phyloP scores from a whole-genome alignment of 306 rosid genomes.

The Astragalus membranaceus region DNA sequence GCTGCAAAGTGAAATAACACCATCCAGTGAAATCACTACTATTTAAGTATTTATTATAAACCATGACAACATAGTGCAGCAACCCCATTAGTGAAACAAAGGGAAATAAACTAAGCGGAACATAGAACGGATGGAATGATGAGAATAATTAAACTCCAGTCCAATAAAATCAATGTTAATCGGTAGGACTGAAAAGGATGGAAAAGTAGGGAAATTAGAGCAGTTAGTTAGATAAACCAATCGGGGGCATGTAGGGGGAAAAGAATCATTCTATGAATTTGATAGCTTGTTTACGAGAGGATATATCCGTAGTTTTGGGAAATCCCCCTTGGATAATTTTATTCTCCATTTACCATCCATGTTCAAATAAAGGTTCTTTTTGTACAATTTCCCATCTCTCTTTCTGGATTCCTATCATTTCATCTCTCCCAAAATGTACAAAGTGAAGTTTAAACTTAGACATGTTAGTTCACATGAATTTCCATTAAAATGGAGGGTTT shows the following conservation, averaged over 20 bases:
- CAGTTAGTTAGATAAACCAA: background rate
- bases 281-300: background rate
- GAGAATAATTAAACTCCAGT: background rate
- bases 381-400: background rate
- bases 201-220: background rate
- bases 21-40: conserved; percentile 14
- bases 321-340: background rate
- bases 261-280: background rate
- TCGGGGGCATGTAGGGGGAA: background rate
- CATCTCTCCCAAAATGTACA: background rate
- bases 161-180: background rate
- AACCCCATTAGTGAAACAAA: background rate
- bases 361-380: background rate
- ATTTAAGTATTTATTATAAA: background rate
- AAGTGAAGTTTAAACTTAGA: background rate
- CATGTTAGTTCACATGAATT: background rate
- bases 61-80: background rate
- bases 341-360: background rate
- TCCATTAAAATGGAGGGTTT: background rate
- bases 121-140: background rate
- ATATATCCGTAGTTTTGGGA: background rate
- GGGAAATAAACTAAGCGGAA: background rate
- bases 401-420: background rate
- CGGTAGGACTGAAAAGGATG: background rate
- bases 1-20: conserved; percentile 39